Evolutionary conservation across 139 green algal genomes (phyloP).

Genomic region (Cymbomonas tetramitiformis): DNA sequence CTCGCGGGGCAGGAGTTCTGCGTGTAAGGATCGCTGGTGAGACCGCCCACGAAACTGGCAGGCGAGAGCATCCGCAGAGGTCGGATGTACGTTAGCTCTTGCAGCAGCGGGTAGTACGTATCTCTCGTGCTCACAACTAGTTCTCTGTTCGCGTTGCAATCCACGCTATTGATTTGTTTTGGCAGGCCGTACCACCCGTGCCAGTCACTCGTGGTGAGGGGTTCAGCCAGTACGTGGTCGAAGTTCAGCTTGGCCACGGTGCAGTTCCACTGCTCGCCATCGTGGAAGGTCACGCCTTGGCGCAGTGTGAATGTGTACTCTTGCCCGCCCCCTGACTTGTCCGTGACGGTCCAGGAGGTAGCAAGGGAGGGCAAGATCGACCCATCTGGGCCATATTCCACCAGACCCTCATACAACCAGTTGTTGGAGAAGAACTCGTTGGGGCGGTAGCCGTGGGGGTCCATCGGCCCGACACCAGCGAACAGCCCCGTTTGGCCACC

Average conservation of each 20-base stretch:
- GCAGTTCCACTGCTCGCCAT: constrained; percentile 10
- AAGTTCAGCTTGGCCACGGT: constrained; percentile 19
- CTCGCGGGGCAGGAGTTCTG: constrained; percentile 2
- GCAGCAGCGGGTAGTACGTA: constrained; percentile 16
- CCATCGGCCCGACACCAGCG: background rate
- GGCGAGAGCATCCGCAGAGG: constrained; percentile 11
- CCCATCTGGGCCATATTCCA: constrained; percentile 1
- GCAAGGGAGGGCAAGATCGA: constrained; percentile 13
- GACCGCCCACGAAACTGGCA: background rate
- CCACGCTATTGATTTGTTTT: background rate
- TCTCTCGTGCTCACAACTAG: constrained; percentile 9
- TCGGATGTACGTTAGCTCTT: constrained; percentile 14
- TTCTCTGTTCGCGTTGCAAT: background rate
- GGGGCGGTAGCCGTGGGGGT: constrained; percentile 10
- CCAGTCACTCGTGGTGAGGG: constrained; percentile 4
- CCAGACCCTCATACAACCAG: constrained; percentile 18
- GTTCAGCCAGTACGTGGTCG: constrained; percentile 7
- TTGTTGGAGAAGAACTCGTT: constrained; percentile 23
- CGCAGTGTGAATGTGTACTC: constrained; percentile 7
- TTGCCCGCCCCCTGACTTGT: constrained; percentile 10
- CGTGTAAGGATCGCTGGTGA: too few relatives aligned
- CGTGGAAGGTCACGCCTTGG: constrained; percentile 16
- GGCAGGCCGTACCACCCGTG: constrained; percentile 16
- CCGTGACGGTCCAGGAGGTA: constrained; percentile 1
- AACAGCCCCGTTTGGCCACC: constrained; percentile 17